Percentiles rank a stretch among this genome's conserved stretches.
These are phyloP conservation scores for Ogataea pilisensis DNA, from an alignment of 805 yeast genomes.

Conservation along the genomic window DNA sequence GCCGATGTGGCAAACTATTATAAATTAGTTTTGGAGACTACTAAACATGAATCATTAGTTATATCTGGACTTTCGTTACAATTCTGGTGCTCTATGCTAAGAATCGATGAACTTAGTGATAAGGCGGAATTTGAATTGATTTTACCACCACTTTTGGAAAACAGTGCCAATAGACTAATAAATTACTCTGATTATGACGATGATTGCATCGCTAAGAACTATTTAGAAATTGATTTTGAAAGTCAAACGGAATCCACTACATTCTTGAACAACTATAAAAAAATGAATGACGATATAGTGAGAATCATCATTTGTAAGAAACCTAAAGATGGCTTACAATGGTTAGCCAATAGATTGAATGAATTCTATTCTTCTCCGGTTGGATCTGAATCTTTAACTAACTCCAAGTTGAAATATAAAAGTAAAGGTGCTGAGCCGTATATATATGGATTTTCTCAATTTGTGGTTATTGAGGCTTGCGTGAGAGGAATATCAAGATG, in stretches of 20 bases:
- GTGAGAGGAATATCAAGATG: slow-evolving; percentile 92
- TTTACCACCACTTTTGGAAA: slow-evolving; percentile 66
- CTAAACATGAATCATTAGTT: slow-evolving; percentile 80
- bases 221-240: slow-evolving; percentile 83
- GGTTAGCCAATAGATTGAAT: slow-evolving; percentile 75
- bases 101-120: slow-evolving; percentile 71
- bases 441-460: slow-evolving; percentile 73
- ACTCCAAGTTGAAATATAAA: slow-evolving; percentile 49
- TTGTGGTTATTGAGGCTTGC: slow-evolving; percentile 83
- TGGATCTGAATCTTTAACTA: slow-evolving; percentile 61
- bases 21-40: slow-evolving; percentile 71
- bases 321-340: slow-evolving; percentile 74
- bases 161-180: slow-evolving; percentile 72
- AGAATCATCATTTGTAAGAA: slow-evolving; percentile 82
- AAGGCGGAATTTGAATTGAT: slow-evolving; percentile 50
- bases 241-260: slow-evolving; percentile 73
- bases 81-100: slow-evolving; percentile 87
- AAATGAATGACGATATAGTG: slow-evolving; percentile 85
- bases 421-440: slow-evolving; percentile 62
- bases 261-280: slow-evolving; percentile 75
- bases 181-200: slow-evolving; percentile 68
- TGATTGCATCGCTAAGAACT: slow-evolving; percentile 59
- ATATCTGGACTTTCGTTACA: slow-evolving; percentile 87
- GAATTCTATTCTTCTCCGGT: slow-evolving; percentile 64
- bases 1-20: slow-evolving; percentile 68